These are phyloP conservation scores for Amphibolis antarctica DNA, from an alignment of 106 monocot species.

Conservation along the genomic window DNA sequence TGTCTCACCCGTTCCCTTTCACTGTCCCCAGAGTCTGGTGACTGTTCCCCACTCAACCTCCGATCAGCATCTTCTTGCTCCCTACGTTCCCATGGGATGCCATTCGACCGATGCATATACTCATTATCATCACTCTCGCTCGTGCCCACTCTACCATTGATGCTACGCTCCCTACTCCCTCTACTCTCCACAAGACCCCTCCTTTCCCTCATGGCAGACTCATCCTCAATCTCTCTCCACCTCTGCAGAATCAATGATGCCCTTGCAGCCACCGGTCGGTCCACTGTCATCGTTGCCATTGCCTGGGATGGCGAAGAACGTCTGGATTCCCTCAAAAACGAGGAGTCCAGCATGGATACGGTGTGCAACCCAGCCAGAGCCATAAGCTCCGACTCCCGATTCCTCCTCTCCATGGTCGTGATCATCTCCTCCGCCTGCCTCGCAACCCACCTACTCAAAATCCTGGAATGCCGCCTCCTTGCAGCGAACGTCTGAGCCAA, in stretches of 20 bases:
- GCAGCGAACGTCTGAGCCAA: constrained; percentile 67
- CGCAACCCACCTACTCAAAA: constrained; percentile 71
- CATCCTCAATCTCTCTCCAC: constrained; percentile 73
- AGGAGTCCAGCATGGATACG: constrained; percentile 78
- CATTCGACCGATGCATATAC: constrained; percentile 11
- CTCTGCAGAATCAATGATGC: constrained; percentile 46
- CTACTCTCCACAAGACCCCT: constrained; percentile 3
- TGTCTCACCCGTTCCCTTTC: constrained; percentile 75
- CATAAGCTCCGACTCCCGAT: constrained; percentile 83
- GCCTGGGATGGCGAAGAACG: constrained; percentile 27
- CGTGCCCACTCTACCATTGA: constrained; percentile 1
- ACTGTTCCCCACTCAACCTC: constrained; percentile 51
- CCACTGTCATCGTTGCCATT: constrained; percentile 24
- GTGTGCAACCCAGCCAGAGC: constrained; percentile 76
- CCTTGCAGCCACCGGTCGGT: constrained; percentile 21
- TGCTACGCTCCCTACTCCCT: neutral
- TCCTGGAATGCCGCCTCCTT: constrained; percentile 56
- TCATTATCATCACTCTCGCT: constrained; percentile 39
- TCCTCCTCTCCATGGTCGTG: constrained; percentile 64
- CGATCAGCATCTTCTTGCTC: constrained; percentile 24
- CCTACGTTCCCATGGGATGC: neutral
- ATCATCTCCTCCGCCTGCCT: constrained; percentile 91
- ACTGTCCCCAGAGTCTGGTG: constrained; percentile 40
- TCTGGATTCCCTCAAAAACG: constrained; percentile 44
- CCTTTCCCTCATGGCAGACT: constrained; percentile 22